A percentile compares a stretch with the other conserved stretches of the same genome.
phyloP scores from a whole-genome alignment of 1,284 basidiomycete species.

The Polyporus tsugae region DNA sequence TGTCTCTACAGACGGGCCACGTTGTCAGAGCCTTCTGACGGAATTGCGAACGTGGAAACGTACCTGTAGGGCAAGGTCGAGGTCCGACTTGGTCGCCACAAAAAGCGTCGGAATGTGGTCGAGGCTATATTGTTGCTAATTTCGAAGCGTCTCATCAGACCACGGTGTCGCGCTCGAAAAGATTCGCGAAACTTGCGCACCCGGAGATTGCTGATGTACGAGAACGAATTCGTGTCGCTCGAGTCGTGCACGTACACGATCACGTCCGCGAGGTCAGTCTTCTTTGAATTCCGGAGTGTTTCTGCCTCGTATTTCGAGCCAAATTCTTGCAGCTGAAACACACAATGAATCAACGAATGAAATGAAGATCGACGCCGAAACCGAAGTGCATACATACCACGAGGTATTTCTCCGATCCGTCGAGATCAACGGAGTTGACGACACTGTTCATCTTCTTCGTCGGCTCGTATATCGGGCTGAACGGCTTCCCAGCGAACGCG shows the following conservation, averaged over 20 bases:
- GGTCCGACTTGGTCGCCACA: constrained; percentile 98
- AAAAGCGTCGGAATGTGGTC: constrained; percentile 96
- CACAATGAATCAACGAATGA: constrained; percentile 2
- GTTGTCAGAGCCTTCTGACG: constrained; percentile 22
- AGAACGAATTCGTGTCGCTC: constrained; percentile 98
- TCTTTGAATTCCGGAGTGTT: constrained; percentile 88
- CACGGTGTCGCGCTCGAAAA: background rate
- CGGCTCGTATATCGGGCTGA: constrained; percentile 78
- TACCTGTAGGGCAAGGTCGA: constrained; percentile 94
- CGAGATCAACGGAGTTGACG: constrained; percentile 95
- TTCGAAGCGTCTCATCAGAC: constrained; percentile 6
- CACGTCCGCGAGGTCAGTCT: constrained; percentile 92
- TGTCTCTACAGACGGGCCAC: constrained; percentile 69
- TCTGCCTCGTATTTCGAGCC: constrained; percentile 96
- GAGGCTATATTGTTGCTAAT: constrained; percentile 93
- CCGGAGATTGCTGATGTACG: constrained; percentile 95
- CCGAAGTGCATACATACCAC: constrained; percentile 74
- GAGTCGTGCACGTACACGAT: constrained; percentile 97
- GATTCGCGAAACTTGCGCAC: constrained; percentile 54
- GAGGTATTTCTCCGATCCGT: constrained; percentile 95
- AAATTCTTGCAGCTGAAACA: constrained; percentile 89
- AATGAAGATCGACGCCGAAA: constrained; percentile 2
- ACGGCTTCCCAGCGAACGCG: constrained; percentile 87
- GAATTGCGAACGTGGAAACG: constrained; percentile 33
- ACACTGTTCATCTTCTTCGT: constrained; percentile 92